Percentiles rank a stretch among this genome's conserved stretches.
Conservation (phyloP, 495 filamentous ascomycete genomes). For the Trichoderma parareesei region DNA sequence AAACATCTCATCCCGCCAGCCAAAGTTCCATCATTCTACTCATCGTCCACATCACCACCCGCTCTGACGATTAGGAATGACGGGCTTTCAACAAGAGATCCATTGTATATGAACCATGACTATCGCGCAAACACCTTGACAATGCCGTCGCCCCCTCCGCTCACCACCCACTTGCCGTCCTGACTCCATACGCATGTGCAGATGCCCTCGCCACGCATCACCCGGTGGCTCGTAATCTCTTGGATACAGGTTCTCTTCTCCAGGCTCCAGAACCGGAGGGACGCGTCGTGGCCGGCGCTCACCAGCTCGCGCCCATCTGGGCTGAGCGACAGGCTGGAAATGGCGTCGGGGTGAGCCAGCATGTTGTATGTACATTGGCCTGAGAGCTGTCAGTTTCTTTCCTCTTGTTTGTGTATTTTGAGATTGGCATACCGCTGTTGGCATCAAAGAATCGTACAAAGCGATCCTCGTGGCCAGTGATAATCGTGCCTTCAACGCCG, state of each 20-base stretch:
- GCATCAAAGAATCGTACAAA: slow-evolving; percentile 97
- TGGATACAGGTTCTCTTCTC: slow-evolving; percentile 91
- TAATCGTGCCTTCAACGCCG: slow-evolving; percentile 84
- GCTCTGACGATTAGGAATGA: not conserved
- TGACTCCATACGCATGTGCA: slow-evolving; percentile 89
- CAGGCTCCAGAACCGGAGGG: slow-evolving; percentile 92
- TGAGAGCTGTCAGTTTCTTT: slow-evolving; percentile 34
- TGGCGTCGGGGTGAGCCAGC: slow-evolving; percentile 89
- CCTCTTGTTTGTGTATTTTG: not conserved
- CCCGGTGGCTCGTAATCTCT: slow-evolving; percentile 81
- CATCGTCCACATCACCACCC: not conserved
- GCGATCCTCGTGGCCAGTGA: slow-evolving; percentile 90
- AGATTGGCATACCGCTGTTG: slow-evolving; percentile 83
- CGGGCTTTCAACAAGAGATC: not conserved
- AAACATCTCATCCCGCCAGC: not conserved
- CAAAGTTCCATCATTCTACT: not conserved
- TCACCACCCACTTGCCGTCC: slow-evolving; percentile 90
- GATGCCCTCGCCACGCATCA: slow-evolving; percentile 92
- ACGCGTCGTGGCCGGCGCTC: slow-evolving; percentile 90
- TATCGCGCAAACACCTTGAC: slow-evolving; percentile 82
- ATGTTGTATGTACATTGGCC: slow-evolving; percentile 99
- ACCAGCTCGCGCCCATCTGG: slow-evolving; percentile 92
- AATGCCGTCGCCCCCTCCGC: slow-evolving; percentile 89
- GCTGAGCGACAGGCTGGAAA: slow-evolving; percentile 80
- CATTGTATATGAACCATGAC: not conserved